Base-by-base conservation (phyloP, 2,329 filamentous ascomycete genomes). In the Plectosphaerella sp. region DNA sequence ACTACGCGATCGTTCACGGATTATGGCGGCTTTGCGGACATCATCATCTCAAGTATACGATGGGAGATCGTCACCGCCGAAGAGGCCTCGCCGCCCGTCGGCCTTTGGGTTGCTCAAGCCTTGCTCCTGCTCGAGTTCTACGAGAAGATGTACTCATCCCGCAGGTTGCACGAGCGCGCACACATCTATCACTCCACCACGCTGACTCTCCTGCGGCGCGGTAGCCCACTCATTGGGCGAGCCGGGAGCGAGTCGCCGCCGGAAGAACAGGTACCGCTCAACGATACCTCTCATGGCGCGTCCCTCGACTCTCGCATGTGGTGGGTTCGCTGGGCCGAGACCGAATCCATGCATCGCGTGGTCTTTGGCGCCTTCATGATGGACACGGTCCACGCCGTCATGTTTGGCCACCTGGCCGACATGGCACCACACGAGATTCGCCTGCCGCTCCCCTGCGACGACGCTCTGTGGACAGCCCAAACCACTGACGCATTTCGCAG, bases 401-500 rank as follows among this genome's bases (percentile, higher is more conserved):
- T 96, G 84, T 96, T 96, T 62, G 91, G 91, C 0, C 91, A 96
- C 65, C 85, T 87, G 0, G 90, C 90, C 0, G 89, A 92, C 55
- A 95, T 96, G 90, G 88, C 91, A 1, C 89, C 91, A 1, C 89
- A 96, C 62, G 91, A 96, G 68, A 88, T 97, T 71, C 84, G 89
- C 5, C 76, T 96, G 5, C 89, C 89, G 0, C 73, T 97, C 5
- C 91, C 91, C 1, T 96, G 91, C 64, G 91, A 96, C 61, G 91
- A 96, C 67, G 82, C 85, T 2, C 71, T 95, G 3, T 97, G 92
- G 91, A 87, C 86, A 12, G 91, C 91, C 2, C 85, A 84, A 2
- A 92, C 82, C 59, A 87, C 88, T 16, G 84, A 87, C 3, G 87
- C 87, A 58, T 89, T 94, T 36, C 87, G 87, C 14, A 80, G 87